Percentiles rank a stretch among this genome's conserved stretches.
These are phyloP conservation scores for Rhizodiscina lignyota DNA, from an alignment of 495 filamentous ascomycete species.

Conservation along the genomic window DNA sequence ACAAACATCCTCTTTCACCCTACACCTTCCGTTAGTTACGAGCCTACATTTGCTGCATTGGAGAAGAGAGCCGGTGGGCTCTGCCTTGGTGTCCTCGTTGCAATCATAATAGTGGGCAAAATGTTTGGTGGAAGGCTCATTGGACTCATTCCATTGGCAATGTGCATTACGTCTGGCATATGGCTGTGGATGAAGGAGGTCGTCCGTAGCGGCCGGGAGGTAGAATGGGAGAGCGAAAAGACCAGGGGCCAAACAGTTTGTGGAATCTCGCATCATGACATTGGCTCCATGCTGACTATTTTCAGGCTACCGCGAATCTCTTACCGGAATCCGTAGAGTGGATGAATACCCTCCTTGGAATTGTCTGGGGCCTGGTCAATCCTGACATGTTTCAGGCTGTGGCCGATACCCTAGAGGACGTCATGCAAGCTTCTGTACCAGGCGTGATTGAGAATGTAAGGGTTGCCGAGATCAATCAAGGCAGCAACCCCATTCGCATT, in stretches of 20 bases:
- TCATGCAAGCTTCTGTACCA: conserved; percentile 91
- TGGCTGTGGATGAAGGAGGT: conserved; percentile 84
- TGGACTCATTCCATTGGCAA: conserved; percentile 54
- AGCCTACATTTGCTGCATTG: conserved; percentile 64
- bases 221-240: conserved; percentile 81
- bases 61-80: conserved; percentile 54
- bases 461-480: conserved; percentile 91
- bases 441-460: conserved; percentile 83
- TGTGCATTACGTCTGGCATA: conserved; percentile 54
- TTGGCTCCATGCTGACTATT: neutral
- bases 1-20: conserved; percentile 94
- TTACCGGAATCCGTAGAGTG: conserved; percentile 89
- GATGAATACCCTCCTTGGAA: conserved; percentile 73
- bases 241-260: conserved; percentile 64
- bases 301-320: conserved; percentile 57
- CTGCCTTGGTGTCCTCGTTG: conserved; percentile 48
- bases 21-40: conserved; percentile 70
- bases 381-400: conserved; percentile 78
- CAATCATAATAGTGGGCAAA: conserved; percentile 61
- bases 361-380: conserved; percentile 80
- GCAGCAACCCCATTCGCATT: conserved; percentile 75
- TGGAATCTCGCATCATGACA: neutral
- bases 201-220: conserved; percentile 58
- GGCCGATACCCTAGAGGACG: conserved; percentile 65
- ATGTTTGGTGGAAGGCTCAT: conserved; percentile 62